Evolutionary conservation across 2,329 filamentous ascomycete species (phyloP).

Genomic region (Raffaelea arxii): DNA sequence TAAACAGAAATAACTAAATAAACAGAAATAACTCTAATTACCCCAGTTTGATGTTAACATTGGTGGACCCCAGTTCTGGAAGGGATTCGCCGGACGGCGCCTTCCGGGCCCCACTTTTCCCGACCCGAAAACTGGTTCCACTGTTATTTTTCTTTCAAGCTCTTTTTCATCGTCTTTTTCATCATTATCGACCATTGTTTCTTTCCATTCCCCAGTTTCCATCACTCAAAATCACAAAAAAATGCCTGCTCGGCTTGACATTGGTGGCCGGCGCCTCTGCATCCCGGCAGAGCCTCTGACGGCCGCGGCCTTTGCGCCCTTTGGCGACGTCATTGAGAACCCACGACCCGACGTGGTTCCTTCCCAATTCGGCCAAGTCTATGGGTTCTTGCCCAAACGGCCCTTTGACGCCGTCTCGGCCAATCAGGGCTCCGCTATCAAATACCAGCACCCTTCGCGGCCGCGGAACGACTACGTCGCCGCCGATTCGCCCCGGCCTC

Average conservation of each 20-base stretch:
- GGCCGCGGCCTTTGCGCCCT: conserved; percentile 59
- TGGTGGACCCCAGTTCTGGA: no score
- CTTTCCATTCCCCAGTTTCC: no score
- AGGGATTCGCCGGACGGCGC: no score
- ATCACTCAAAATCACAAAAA: no score
- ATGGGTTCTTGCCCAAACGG: conserved; percentile 9
- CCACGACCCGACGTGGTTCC: conserved; percentile 50
- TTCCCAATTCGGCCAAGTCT: conserved; percentile 22
- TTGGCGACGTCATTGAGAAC: conserved; percentile 75
- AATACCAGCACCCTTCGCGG: conserved; percentile 72
- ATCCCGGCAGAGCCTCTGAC: conserved; percentile 59
- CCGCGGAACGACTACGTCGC: conserved; percentile 62
- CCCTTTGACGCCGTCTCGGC: conserved; percentile 46
- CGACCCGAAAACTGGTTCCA: no score
- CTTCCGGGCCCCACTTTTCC: no score
- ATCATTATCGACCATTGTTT: no score
- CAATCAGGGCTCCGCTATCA: conserved; percentile 84
- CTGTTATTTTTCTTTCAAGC: no score
- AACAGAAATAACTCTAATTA: no score
- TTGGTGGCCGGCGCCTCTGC: conserved; percentile 35
- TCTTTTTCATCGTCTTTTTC: neutral
- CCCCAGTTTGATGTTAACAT: no score
- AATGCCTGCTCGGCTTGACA: conserved; percentile 20
- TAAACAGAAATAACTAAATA: no score
- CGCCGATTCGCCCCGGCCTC: conserved; percentile 36